Evolutionary conservation across 108 stramenopile species (phyloP), one percentile per base, ranked within the genome.

Genomic region (Licmophora abbreviata): DNA sequence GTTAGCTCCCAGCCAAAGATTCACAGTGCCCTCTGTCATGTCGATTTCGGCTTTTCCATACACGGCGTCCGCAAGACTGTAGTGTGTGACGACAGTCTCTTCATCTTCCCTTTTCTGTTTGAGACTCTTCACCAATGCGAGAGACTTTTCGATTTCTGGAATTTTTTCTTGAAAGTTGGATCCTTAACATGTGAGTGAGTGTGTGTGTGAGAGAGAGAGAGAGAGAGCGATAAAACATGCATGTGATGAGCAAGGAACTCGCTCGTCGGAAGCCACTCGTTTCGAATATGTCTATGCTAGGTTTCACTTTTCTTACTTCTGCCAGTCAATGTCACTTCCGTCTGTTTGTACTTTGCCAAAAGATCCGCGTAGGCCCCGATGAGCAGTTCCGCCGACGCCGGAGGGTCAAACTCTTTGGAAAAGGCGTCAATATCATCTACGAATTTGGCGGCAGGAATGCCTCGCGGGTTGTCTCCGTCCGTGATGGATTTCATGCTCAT

Each of bases 1-100:
- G 81, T 94, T 93, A 38, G 95, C 98, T 24, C 98, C 98, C 29
- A 99, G 63, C 98, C 98, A 99, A 30, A 99, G 61, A 76, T 95
- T 96, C 7, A 99, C 98, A 36, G 71, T 90, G 0, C 90, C 94
- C 48, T 66, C 52, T 14, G 77, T 69, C 7, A 44, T 52, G 61
- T 92, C 89, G 12, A 99, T 70, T 48, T 93, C 79, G 0, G 98
- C 98, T 51, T 93, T 91, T 18, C 89, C 85, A 55, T 93, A 97
- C n/a, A 99, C 68, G 25, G 78, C 93, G 64, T 99, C 98, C 4
- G 87, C 82, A 11, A 99, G 59, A 74, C 78, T 95, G 76, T 95
- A 99, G 36, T 92, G 64, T 0, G 93, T 81, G 0, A 72, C 53
- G 21, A 92, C 56, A 15, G 73, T 64, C 52, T 83, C 85, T 15